Base-by-base conservation (phyloP, 108 stramenopile genomes). In the Asterionellopsis glacialis region DNA sequence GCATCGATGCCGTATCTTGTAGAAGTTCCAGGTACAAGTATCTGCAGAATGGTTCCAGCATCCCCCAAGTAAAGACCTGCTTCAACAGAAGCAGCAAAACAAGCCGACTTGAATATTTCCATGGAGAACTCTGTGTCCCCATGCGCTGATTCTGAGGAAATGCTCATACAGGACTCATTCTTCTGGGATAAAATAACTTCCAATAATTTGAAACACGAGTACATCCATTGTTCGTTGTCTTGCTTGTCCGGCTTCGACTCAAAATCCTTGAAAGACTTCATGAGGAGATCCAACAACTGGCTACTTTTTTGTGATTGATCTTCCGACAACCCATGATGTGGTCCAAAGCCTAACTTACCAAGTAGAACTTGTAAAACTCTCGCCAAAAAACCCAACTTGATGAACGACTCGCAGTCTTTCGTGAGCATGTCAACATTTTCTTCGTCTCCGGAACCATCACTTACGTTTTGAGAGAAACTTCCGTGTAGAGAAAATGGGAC, bases 351-450 rank as follows among this genome's bases (percentile, higher is more conserved):
- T 27, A 77, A 38, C 21, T 60, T 69, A 9, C 80, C 80, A 13
- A 93, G 81, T 64, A 93, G 67, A 16, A 80, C 79, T 72, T 93
- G 91, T 10, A 81, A 60, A 9, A 82, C 51, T 48, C 86, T 58
- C 11, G 91, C 91, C 55, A 93, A 57, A 10, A 88, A 45, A 11
- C 91, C 91, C 11, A 93, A 61, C 52, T 80, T 72, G 11, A 90
- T 59, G 45, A 93, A 88, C 6, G 80, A 70, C 52, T 82, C 72
- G 45, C 84, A 80, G 39, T 88, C 86, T 41, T 81, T 65, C 9
- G 84, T 56, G 4, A 84, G 66, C 2, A 73, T 72, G 49, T 88
- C 76, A 21, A 73, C 52, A 44, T 58, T 66, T 54, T 62, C 68
- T 45, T 60, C 65, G 5, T 73, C 70, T 5, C 69, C 48, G 0